phyloP scores from a whole-genome alignment of 768 basidiomycete genomes.

The Omphalotus guepiniiformis region DNA sequence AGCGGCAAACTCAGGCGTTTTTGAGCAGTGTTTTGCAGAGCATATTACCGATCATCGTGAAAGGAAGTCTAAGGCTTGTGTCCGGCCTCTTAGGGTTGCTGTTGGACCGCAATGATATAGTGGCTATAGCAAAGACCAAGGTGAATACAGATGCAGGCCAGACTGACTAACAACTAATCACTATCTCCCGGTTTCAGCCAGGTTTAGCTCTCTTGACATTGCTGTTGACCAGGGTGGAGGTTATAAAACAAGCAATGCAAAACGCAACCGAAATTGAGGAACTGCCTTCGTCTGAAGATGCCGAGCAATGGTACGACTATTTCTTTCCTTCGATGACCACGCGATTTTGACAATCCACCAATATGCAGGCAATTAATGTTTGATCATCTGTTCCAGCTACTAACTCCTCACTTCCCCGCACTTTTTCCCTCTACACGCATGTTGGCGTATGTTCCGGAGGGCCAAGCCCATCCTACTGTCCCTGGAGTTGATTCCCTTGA shows the following conservation, averaged over 20 bases:
- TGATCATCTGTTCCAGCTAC: conserved; percentile 78
- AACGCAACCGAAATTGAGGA: conserved; percentile 58
- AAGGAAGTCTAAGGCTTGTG: conserved; percentile 75
- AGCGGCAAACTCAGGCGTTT: conserved; percentile 89
- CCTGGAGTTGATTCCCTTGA: conserved; percentile 64
- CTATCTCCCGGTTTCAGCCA: conserved; percentile 50
- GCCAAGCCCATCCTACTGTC: conserved; percentile 24
- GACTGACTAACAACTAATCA: too few species aligned
- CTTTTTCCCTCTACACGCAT: conserved; percentile 91
- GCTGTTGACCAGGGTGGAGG: conserved; percentile 89
- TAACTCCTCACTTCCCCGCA: conserved; percentile 68
- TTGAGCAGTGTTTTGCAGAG: conserved; percentile 82
- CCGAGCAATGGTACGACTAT: conserved; percentile 59
- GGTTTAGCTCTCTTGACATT: conserved; percentile 88
- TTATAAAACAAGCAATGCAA: conserved; percentile 74
- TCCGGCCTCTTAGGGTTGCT: conserved; percentile 83
- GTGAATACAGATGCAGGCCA: conserved; percentile 58
- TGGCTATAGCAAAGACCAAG: conserved; percentile 70
- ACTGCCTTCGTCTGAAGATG: conserved; percentile 64
- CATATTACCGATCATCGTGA: conserved; percentile 76
- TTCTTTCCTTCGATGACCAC: too few species aligned
- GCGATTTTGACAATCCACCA: too few species aligned
- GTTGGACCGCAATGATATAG: conserved; percentile 73
- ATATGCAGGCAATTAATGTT: conserved; percentile 76
- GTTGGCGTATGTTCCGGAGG: conserved; percentile 32